Evolutionary conservation across 2,329 filamentous ascomycete genomes (phyloP), one percentile per base, ranked within the genome.

Genomic region (Fusarium fujikuroi): DNA sequence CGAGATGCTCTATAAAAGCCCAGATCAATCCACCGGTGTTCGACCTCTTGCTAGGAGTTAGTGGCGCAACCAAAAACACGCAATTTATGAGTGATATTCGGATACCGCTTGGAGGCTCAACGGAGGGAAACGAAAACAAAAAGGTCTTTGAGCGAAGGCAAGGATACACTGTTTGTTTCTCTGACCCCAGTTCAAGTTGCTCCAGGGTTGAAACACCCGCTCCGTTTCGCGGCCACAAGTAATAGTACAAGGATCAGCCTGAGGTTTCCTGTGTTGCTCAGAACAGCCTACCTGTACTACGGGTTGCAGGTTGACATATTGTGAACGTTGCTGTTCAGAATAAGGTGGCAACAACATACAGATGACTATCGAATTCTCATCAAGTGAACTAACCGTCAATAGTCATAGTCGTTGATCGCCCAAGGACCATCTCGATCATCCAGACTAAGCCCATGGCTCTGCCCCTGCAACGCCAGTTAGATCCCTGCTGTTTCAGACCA

Each of bases 141-240:
- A 25, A 28, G 11, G 28, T 34, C 37, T 25, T 46, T 23, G n/a
- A 46, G 14, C 37, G 28, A 16, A 44, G 39, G 19, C 49, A 54
- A 30, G 50, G 44, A 42, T 58, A 40, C 12, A 32, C 37, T 72
- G 56, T 69, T 64, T 74, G 70, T 75, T 73, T 60, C 44, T 53
- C 60, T 54, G 40, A 30, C 30, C 56, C 43, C 30, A 52, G 57
- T 46, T 49, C 28, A 60, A 42, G 72, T 67, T 60, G 37, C 50
- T 60, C 25, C 61, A 60, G 61, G 44, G 42, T 75, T 75, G 73
- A 76, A 76, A 76, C 75, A 67, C 61, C 74, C 54, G 62, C 66
- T 46, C 58, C 52, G 62, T 77, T 73, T 73, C 61, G 57, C 44
- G 44, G 47, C 46, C 39, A 58, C 32, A 64, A 43, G 34, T 52